Conservation (phyloP, 257 asterid species). For the Cynanchum wilfordii region DNA sequence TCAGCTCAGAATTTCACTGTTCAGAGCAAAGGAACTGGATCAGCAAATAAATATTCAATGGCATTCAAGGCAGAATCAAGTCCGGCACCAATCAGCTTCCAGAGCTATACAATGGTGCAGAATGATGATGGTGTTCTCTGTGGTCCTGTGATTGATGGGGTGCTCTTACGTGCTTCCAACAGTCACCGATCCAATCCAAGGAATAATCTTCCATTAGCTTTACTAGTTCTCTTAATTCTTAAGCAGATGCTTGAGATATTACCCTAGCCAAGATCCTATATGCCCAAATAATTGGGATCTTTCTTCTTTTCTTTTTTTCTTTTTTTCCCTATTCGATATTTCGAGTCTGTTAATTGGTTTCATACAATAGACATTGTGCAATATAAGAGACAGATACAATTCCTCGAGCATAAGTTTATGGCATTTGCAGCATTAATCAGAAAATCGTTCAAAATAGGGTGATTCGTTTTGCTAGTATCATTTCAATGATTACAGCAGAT, state of each 20-base stretch:
- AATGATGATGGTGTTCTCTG: slow-evolving; percentile 43
- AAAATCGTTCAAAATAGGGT: neutral
- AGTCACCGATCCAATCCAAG: slow-evolving; percentile 18
- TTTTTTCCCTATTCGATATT: neutral
- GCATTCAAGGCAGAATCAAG: slow-evolving; percentile 35
- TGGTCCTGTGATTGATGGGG: slow-evolving; percentile 56
- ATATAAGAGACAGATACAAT: neutral
- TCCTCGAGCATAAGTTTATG: neutral
- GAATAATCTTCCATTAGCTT: slow-evolving; percentile 2
- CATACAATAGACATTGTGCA: neutral
- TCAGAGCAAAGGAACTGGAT: slow-evolving; percentile 49
- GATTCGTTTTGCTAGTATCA: neutral
- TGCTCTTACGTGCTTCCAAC: slow-evolving; percentile 29
- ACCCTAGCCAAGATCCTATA: neutral
- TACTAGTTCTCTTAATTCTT: slow-evolving; percentile 28
- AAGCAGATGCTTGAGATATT: neutral
- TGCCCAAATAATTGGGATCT: neutral
- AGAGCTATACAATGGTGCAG: slow-evolving; percentile 35
- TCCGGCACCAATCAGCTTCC: slow-evolving; percentile 42
- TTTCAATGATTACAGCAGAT: neutral
- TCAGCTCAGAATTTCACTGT: slow-evolving; percentile 41
- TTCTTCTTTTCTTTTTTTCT: neutral
- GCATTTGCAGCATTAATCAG: neutral
- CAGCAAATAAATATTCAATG: slow-evolving; percentile 36
- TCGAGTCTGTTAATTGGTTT: neutral